Evolutionary conservation across 148 eudicot genomes (phyloP).

Genomic region (Pharnaceum exiguum): DNA sequence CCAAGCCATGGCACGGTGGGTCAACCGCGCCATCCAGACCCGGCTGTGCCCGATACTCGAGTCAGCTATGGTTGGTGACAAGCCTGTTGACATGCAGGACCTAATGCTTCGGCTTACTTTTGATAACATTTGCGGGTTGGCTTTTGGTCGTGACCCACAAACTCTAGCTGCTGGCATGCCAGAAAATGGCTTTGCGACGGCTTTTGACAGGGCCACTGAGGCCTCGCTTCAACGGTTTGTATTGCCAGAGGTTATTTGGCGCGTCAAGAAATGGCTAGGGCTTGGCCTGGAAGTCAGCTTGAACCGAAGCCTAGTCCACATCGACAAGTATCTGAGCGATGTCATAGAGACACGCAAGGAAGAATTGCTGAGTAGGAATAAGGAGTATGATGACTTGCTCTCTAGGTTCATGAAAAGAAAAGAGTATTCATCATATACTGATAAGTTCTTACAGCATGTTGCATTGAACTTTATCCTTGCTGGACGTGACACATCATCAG

Average conservation of each 20-base stretch:
- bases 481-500: slow-evolving; percentile 94
- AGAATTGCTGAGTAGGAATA: slow-evolving; percentile 51
- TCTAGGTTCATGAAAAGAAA: slow-evolving; percentile 91
- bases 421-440: slow-evolving; percentile 62
- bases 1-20: slow-evolving; percentile 95
- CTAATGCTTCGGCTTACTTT: slow-evolving; percentile 79
- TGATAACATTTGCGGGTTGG: slow-evolving; percentile 85
- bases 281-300: slow-evolving; percentile 79
- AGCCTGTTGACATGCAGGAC: slow-evolving; percentile 78
- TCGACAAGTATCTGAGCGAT: slow-evolving; percentile 61
- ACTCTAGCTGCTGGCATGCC: slow-evolving; percentile 66
- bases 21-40: slow-evolving; percentile 57
- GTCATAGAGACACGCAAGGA: slow-evolving; percentile 69
- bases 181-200: slow-evolving; percentile 56
- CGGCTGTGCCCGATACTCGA: slow-evolving; percentile 61
- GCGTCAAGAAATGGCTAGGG: slow-evolving; percentile 79
- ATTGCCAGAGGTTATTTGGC: slow-evolving; percentile 70
- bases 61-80: slow-evolving; percentile 35
- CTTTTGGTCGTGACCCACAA: slow-evolving; percentile 78
- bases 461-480: slow-evolving; percentile 93
- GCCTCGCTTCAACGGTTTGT: slow-evolving; percentile 80
- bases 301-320: slow-evolving; percentile 64
- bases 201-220: slow-evolving; percentile 83
- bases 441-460: slow-evolving; percentile 76
- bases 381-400: slow-evolving; percentile 72